phyloP scores from a whole-genome alignment of 2,329 filamentous ascomycete species.

The Orbilia ellipsospora region DNA sequence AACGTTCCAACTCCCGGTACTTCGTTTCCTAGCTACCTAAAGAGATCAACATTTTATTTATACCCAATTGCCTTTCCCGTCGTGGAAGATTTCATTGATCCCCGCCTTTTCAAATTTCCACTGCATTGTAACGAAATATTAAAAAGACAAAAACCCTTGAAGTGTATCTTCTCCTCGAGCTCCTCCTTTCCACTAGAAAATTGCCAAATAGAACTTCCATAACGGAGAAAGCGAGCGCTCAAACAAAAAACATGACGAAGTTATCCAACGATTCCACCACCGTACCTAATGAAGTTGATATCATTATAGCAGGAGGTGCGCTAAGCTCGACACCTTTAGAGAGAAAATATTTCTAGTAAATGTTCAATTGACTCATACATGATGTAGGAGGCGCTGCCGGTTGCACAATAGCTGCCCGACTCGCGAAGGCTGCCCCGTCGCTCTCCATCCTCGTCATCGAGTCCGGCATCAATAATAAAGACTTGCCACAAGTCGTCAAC shows the following conservation, averaged over 20 bases:
- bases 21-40: not conserved
- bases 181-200: not conserved
- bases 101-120: not conserved
- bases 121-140: not conserved
- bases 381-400: slow-evolving; percentile 65
- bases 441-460: slow-evolving; percentile 69
- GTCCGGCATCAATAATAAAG: slow-evolving; percentile 67
- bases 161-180: not conserved
- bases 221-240: not conserved
- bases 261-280: slow-evolving; percentile 32
- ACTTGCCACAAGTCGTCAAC: slow-evolving; percentile 66
- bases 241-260: not conserved
- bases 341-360: not conserved
- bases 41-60: not conserved
- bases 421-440: slow-evolving; percentile 67
- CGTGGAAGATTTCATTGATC: not conserved
- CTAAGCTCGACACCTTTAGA: not conserved
- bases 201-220: not conserved
- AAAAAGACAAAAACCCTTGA: not conserved
- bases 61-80: not conserved
- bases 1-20: not conserved
- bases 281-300: slow-evolving; percentile 43
- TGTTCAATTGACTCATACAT: not conserved
- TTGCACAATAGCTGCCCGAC: slow-evolving; percentile 66
- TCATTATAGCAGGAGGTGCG: slow-evolving; percentile 52